Evolutionary conservation across 306 rosid genomes (phyloP).

Genomic region (Dryas octopetala): DNA sequence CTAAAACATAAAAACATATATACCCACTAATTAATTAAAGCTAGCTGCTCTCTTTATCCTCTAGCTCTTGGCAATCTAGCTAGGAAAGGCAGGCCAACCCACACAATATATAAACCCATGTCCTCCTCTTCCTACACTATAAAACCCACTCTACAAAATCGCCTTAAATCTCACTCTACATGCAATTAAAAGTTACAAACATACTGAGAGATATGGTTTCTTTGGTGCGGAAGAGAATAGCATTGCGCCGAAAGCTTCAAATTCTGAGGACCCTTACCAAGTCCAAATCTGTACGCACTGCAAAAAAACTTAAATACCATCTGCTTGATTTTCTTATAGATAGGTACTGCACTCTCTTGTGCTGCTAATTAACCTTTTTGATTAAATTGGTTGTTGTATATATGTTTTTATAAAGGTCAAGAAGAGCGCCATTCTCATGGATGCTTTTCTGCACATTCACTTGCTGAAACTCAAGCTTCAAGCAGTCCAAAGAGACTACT

Average conservation of each 20-base stretch:
- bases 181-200: constrained; percentile 1
- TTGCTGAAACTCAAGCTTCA: constrained; percentile 40
- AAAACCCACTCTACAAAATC: not conserved
- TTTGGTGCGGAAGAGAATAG: constrained; percentile 48
- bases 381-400: not conserved
- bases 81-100: constrained; percentile 5
- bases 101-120: not conserved
- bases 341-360: not conserved
- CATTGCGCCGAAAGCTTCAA: constrained; percentile 61
- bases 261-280: constrained; percentile 45
- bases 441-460: constrained; percentile 23
- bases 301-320: not conserved
- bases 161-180: not conserved
- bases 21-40: not conserved
- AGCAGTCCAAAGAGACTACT: constrained; percentile 36
- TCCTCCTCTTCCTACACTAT: not conserved
- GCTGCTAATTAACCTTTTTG: not conserved
- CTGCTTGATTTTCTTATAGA: not conserved
- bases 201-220: constrained; percentile 49
- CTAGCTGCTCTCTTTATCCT: not conserved
- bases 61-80: constrained; percentile 18
- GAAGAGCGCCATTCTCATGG: constrained; percentile 17
- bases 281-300: constrained; percentile 42
- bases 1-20: not conserved
- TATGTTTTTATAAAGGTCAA: constrained; percentile 18